Base-by-base conservation (phyloP, 306 rosid species). In the Prosopis cineraria region DNA sequence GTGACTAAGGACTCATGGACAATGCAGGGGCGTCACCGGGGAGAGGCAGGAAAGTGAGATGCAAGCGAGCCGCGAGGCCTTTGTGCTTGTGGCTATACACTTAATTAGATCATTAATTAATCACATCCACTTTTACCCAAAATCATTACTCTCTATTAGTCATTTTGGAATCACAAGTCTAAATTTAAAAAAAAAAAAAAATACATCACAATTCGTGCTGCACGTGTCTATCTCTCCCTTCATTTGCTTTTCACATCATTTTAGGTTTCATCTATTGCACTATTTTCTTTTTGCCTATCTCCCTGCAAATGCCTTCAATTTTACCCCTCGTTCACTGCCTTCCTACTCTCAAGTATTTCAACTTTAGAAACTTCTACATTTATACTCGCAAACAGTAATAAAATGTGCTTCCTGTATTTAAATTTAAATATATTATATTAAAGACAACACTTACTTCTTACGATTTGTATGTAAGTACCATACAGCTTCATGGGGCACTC, bases 111-210 rank as follows among this genome's bases (percentile, higher is more conserved):
- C 2, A n/a, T 52, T 58, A 58, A 31, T 62, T 2, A 62, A 63
- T 17, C 1, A 6, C 44, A 6, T 55, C n/a, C 14, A 48, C 82
- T 83, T 78, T 77, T 77, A 80, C 56, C 56, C 80, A 53, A 37
- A 63, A 80, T 80, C 25, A 80, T 73, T 62, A 27, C 62, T 50
- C 74, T 50, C 70, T 37, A 63, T 11, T 50, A 56, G 25, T 45
- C 33, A 78, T 80, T 68, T 68, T 77, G 72, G 62, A 72, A 79
- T 66, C 79, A n/a, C n/a, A n/a, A n/a, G n/a, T n/a, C n/a, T n/a
- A n/a, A n/a, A n/a, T n/a, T n/a, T n/a, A n/a, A n/a, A n/a, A n/a
- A n/a, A n/a, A n/a, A n/a, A n/a, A n/a, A n/a, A n/a, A n/a, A n/a
- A n/a, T n/a, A n/a, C n/a, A n/a, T n/a, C n/a, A 84, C 48, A 75